phyloP scores from a whole-genome alignment of 805 yeast species.

The Metschnikowia borealis region DNA sequence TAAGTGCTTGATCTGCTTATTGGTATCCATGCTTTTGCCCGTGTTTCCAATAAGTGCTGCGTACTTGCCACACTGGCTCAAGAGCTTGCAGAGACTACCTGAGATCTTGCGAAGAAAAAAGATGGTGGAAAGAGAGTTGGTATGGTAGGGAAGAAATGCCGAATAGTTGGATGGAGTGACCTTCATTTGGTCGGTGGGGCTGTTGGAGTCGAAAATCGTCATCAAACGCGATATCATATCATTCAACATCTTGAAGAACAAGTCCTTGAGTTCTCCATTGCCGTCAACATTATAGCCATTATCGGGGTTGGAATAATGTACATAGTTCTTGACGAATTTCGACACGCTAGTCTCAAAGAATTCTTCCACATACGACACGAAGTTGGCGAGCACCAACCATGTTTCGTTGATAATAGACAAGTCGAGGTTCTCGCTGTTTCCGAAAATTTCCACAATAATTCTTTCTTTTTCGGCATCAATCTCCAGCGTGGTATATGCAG shows the following conservation, averaged over 20 bases:
- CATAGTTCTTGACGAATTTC: constrained; percentile 37
- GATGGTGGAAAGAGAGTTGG: constrained; percentile 40
- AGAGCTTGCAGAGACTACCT: constrained; percentile 23
- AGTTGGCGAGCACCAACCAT: constrained; percentile 39
- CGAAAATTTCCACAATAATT: constrained; percentile 30
- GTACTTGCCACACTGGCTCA: constrained; percentile 31
- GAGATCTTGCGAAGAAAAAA: constrained; percentile 31
- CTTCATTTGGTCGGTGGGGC: constrained; percentile 31
- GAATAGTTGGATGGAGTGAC: constrained; percentile 33
- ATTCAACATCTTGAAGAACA: constrained; percentile 24
- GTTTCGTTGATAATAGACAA: constrained; percentile 40
- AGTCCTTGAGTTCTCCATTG: constrained; percentile 25
- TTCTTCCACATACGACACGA: constrained; percentile 31
- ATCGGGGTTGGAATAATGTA: constrained; percentile 25
- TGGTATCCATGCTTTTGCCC: constrained; percentile 32
- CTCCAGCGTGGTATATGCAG: constrained; percentile 22
- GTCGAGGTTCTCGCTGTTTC: constrained; percentile 38
- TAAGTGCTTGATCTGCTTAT: constrained; percentile 32
- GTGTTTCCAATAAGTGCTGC: constrained; percentile 32
- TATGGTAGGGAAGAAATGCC: constrained; percentile 35
- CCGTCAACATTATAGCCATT: constrained; percentile 27
- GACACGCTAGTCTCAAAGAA: constrained; percentile 26
- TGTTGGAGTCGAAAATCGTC: constrained; percentile 26
- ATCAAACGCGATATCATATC: constrained; percentile 25
- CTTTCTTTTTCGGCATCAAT: constrained; percentile 25